Conservation (phyloP, 345 rosid genomes). For the Arabidopsis suecica region DNA sequence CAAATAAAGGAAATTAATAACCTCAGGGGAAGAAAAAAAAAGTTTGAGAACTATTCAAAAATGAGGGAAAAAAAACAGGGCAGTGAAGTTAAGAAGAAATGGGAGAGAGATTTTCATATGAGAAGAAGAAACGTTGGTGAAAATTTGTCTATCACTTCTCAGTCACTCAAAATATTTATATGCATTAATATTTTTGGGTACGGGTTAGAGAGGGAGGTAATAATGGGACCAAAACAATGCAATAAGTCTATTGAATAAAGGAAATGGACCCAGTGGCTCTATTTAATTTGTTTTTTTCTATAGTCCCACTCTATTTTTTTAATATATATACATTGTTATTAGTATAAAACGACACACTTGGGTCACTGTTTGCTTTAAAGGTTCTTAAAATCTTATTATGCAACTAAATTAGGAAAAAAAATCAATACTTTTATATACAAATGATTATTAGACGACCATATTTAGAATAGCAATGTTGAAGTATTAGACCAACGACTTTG, state of each 20-base stretch:
- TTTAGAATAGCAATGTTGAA: constrained; percentile 17
- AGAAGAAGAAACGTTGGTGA: constrained; percentile 16
- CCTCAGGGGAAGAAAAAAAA: background rate
- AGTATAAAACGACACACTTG: constrained; percentile 33
- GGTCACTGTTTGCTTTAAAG: constrained; percentile 32
- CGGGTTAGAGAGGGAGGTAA: constrained; percentile 9
- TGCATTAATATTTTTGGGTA: constrained; percentile 34
- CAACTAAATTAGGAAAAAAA: background rate
- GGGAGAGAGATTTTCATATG: constrained; percentile 27
- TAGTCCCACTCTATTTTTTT: constrained; percentile 14
- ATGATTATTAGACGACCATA: constrained; percentile 9
- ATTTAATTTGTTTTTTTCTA: constrained; percentile 15
- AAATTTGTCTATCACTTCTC: constrained; percentile 30
- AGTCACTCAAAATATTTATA: constrained; percentile 47
- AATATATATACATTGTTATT: constrained; percentile 3
- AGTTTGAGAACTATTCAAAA: constrained; percentile 25
- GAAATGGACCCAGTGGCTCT: constrained; percentile 44
- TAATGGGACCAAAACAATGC: constrained; percentile 41
- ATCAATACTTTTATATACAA: background rate
- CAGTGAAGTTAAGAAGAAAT: constrained; percentile 25
- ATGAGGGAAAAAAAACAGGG: constrained; percentile 30
- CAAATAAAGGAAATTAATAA: background rate
- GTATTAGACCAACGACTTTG: constrained; percentile 13
- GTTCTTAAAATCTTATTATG: background rate
- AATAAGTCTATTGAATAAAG: constrained; percentile 42